Base-by-base conservation (phyloP, 116 monocot genomes). In the Cymodocea nodosa region DNA sequence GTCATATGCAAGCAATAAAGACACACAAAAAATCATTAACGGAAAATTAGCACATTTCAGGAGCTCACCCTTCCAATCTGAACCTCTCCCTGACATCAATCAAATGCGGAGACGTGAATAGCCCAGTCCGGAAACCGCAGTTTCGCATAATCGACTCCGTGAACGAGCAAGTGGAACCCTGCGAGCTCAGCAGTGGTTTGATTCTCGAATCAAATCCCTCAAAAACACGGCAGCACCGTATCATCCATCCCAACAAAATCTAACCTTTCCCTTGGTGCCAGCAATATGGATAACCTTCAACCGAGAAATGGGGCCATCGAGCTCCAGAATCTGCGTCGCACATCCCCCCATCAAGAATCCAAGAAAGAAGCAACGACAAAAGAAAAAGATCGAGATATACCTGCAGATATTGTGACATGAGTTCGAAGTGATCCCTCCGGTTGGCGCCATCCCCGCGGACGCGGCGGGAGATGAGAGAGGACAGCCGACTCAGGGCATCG, bases 81-180 rank as follows among this genome's bases (percentile, higher is more conserved):
- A 95, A 95, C 20, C 94, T 71, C 74, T 95, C 95, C 8, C 90
- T 76, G n/a, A 90, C 74, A 60, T 95, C 95, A 68, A 95, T 87
- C 56, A 95, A 73, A 66, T 95, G 95, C 52, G 95, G 91, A 2
- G 91, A 90, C 11, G 90, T 95, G 73, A 90, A 95, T 6, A 95
- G 73, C 9, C 91, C 95, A 10, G 90, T 90, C 25, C 80, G 80
- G 24, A 84, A 75, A 17, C 90, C 87, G 56, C 87, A 90, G 56
- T 65, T 68, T 23, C 87, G 73, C 18, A 95, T 71, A 50, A 90
- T 90, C 1, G 90, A 87, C 63, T 90, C 95, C 13, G 90, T 74
- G 37, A 95, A 87, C 18, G 81, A 71, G 78, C 95, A 95, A 5
- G 91, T 95, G 4, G 95, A 95, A 19, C 95, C 90, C 90, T 95